Percentiles rank a stretch among this genome's conserved stretches.
Conservation (phyloP, 2,329 filamentous ascomycete species). For the Diaporthe sp. region DNA sequence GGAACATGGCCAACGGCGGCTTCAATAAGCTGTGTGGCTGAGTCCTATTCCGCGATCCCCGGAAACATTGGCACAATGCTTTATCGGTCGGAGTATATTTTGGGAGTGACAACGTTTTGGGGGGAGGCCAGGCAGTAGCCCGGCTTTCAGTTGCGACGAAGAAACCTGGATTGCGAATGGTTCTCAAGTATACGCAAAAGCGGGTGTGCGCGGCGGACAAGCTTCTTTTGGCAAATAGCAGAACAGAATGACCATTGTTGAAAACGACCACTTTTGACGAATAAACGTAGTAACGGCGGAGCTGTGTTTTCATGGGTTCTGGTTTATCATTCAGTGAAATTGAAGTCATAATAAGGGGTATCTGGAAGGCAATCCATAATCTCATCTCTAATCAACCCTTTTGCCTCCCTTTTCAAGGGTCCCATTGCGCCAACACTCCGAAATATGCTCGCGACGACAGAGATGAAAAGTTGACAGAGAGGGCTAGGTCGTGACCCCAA, state of each 20-base stretch:
- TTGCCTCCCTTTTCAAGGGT: no score
- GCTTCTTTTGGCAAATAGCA: background rate
- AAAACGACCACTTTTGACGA: background rate
- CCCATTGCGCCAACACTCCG: conserved; percentile 36
- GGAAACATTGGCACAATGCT: background rate
- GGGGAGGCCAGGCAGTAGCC: background rate
- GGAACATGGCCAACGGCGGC: conserved; percentile 45
- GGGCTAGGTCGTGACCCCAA: no score
- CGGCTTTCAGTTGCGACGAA: background rate
- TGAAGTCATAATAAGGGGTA: conserved; percentile 34
- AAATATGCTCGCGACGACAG: conserved; percentile 8
- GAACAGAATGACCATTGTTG: background rate
- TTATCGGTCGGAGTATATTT: background rate
- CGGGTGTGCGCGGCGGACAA: background rate
- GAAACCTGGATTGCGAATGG: no score
- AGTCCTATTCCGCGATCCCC: background rate
- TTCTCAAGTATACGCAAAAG: background rate
- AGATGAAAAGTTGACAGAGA: background rate
- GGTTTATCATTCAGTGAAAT: background rate
- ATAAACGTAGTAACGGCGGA: background rate
- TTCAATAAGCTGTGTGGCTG: conserved; percentile 47
- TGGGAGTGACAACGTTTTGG: background rate
- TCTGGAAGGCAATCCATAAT: conserved; percentile 28
- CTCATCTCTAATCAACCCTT: conserved; percentile 7
- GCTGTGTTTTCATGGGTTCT: background rate